Evolutionary conservation across 2,329 filamentous ascomycete species (phyloP), one percentile per base, ranked within the genome.

Genomic region (Trichoderma pleuroti): DNA sequence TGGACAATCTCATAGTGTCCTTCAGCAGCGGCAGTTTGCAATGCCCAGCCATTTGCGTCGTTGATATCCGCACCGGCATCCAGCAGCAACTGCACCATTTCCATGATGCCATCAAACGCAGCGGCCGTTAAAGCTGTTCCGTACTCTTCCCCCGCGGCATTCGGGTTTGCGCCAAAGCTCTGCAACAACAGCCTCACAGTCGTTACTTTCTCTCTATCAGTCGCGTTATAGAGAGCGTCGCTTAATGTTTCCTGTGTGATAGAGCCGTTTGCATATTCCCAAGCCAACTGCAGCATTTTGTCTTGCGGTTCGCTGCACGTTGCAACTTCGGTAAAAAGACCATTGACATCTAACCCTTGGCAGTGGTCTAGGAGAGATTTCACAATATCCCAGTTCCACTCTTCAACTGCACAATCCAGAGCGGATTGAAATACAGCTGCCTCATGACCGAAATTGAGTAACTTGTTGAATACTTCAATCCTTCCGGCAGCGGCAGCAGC

Each of bases 141-240:
- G 75, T 76, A 83, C 80, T 80, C 77, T 70, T 77, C 71, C 1
- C 82, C 81, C 5, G 77, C 82, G 1, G 81, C 81, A 68, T 83
- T 81, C 1, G 81, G 76, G 24, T 78, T 74, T 2, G 80, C 82
- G 12, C 76, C 74, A 52, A 80, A 82, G 10, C 75, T 74, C 14
- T 65, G 42, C 24, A 83, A 49, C 1, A 83, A 74, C 3, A 82
- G 21, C 57, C 79, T 76, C 2, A 83, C 81, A 0, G 80, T 82
- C 0, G 75, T 75, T 10, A 74, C 73, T 30, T 82, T 82, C 71
- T 83, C 80, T 39, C 72, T 73, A 52, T 83, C 82, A 0, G 81
- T 82, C 1, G 82, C 81, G 18, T 81, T 71, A 26, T 83, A 83
- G 3, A 83, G 73, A 2, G 80, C 79, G 1, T 78, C 36, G 42